These are phyloP conservation scores for Centrapalus pauciflorus DNA, from an alignment of 129 eudicot genomes.

Conservation along the genomic window DNA sequence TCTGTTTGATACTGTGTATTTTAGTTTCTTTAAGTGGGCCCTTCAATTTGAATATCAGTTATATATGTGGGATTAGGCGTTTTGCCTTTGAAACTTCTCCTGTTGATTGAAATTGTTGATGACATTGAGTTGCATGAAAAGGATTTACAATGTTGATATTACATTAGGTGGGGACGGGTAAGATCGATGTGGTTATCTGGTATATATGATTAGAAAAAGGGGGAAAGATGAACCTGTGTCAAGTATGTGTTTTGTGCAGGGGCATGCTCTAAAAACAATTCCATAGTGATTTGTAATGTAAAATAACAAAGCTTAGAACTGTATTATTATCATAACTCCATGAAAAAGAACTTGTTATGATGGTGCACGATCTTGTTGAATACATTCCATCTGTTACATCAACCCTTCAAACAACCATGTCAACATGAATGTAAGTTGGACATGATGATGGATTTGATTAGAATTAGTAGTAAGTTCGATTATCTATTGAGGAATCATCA, in stretches of 20 bases:
- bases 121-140: constrained; percentile 1
- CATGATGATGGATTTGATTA: background rate
- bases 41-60: constrained; percentile 25
- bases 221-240: background rate
- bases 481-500: background rate
- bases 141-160: background rate
- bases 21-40: constrained; percentile 27
- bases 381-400: background rate
- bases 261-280: background rate
- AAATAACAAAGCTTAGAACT: background rate
- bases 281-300: background rate
- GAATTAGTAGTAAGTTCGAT: background rate
- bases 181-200: background rate
- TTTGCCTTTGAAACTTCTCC: background rate
- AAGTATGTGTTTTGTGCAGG: background rate
- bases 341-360: background rate
- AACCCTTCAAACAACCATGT: background rate
- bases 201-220: too few relatives aligned
- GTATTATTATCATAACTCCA: background rate
- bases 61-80: constrained; percentile 7
- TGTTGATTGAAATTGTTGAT: background rate
- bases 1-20: background rate
- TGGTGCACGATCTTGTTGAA: background rate
- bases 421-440: background rate
- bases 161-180: background rate